These are phyloP conservation scores for Amphichorda felina DNA, from an alignment of 2,329 filamentous ascomycete genomes.

Conservation along the genomic window DNA sequence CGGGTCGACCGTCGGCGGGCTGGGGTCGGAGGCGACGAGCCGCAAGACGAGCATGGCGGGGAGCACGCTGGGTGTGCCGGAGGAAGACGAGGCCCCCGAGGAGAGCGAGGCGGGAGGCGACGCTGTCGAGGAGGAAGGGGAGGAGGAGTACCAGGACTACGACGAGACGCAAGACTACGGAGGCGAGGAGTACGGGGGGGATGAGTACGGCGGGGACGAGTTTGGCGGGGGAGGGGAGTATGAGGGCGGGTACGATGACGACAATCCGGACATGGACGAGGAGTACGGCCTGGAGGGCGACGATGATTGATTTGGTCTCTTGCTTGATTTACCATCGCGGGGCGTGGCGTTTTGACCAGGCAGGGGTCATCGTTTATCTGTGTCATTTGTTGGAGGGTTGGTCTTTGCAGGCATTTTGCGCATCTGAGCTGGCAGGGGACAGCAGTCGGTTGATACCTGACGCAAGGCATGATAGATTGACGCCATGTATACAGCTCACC, in stretches of 20 bases:
- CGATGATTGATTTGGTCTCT: constrained; percentile 3
- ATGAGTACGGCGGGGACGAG: constrained; percentile 18
- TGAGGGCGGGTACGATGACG: constrained; percentile 21
- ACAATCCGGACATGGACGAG: constrained; percentile 24
- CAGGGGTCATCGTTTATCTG: too few species aligned
- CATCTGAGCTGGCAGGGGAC: too few species aligned
- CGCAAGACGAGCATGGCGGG: constrained; percentile 26
- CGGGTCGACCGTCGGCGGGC: constrained; percentile 26
- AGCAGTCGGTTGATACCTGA: too few species aligned
- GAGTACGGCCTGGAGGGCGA: constrained; percentile 20
- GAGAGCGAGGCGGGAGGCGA: constrained; percentile 23
- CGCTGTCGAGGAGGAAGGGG: constrained; percentile 12
- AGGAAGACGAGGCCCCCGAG: constrained; percentile 16
- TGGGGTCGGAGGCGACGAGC: constrained; percentile 39
- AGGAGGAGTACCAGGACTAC: constrained; percentile 20
- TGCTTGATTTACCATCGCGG: too few species aligned
- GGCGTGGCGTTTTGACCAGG: too few species aligned
- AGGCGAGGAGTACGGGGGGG: constrained; percentile 9
- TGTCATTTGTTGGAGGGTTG: too few species aligned
- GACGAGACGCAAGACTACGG: constrained; percentile 24
- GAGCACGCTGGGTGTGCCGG: constrained; percentile 16
- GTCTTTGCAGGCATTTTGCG: too few species aligned
- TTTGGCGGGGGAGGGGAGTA: constrained; percentile 19
- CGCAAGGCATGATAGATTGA: too few species aligned
- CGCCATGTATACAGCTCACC: too few species aligned